Evolutionary conservation across 73 alveolate species (phyloP).

Genomic region (Paramecium sexaurelia): DNA sequence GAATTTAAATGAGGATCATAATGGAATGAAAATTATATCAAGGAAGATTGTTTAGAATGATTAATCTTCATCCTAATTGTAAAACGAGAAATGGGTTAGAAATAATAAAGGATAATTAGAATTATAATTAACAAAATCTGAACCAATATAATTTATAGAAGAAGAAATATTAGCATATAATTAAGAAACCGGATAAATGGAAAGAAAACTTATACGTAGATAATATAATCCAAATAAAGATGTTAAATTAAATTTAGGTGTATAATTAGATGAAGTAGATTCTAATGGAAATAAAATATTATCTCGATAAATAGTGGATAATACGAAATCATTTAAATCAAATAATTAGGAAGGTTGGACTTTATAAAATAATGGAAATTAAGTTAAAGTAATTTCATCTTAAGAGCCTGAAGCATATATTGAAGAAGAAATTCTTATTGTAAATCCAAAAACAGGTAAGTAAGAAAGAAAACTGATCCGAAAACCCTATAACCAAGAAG

Average conservation of each 20-base stretch:
- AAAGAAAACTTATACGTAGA: background rate
- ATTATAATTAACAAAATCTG: background rate
- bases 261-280: background rate
- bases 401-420: conserved; percentile 7
- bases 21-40: background rate
- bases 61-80: background rate
- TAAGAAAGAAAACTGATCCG: background rate
- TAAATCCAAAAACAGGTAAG: conserved; percentile 10
- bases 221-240: background rate
- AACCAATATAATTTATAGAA: background rate
- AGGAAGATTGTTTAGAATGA: background rate
- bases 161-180: background rate
- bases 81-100: background rate
- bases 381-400: background rate
- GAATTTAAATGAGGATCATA: conserved; percentile 6
- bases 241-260: background rate
- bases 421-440: background rate
- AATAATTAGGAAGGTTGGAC: background rate
- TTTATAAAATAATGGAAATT: background rate
- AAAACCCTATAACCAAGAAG: conserved; percentile 1
- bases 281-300: background rate
- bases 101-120: background rate
- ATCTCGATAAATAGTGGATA: background rate
- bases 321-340: background rate
- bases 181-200: background rate